Percentiles rank a stretch among this genome's conserved stretches.
Evolutionary conservation across 2,329 filamentous ascomycete species (phyloP).

Genomic region (Pseudogymnoascus sp.): DNA sequence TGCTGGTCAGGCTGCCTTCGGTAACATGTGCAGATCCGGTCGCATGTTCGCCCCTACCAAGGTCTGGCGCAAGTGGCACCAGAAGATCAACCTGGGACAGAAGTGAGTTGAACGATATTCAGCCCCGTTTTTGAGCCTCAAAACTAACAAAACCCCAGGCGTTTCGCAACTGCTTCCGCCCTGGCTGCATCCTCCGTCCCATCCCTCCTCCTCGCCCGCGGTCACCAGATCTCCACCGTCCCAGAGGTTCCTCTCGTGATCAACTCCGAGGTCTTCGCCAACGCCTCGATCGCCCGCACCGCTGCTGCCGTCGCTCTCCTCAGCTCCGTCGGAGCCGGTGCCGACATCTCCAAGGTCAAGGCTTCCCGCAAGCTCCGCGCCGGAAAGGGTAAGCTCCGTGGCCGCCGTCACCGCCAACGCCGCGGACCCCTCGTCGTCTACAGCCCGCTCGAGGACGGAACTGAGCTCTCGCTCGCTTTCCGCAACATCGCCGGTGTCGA

Average conservation of each 20-base stretch:
- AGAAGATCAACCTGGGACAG: conserved; percentile 99
- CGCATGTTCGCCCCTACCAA: conserved; percentile 99
- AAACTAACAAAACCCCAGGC: conserved; percentile 43
- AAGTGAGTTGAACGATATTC: conserved; percentile 51
- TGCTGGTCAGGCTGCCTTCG: conserved; percentile 98
- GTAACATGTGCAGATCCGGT: conserved; percentile 99
- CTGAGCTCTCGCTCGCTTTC: conserved; percentile 88
- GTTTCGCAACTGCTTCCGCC: conserved; percentile 95
- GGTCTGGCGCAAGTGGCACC: conserved; percentile 99
- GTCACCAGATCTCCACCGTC: conserved; percentile 86
- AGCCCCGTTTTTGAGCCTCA: conserved; percentile 17
- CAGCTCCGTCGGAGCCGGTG: conserved; percentile 80
- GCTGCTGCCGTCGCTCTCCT: conserved; percentile 78
- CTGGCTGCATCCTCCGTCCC: conserved; percentile 93
- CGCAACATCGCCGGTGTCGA: conserved; percentile 98
- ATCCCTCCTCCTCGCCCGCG: conserved; percentile 91
- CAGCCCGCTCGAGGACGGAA: conserved; percentile 90
- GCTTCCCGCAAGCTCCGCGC: conserved; percentile 93
- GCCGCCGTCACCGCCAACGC: conserved; percentile 93
- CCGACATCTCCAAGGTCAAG: conserved; percentile 93
- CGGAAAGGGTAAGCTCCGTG: conserved; percentile 97
- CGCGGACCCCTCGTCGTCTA: conserved; percentile 97
- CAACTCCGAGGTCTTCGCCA: conserved; percentile 81
- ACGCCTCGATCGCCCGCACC: conserved; percentile 76
- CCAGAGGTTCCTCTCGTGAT: conserved; percentile 96